Evolutionary conservation across 2,329 filamentous ascomycete genomes (phyloP), one percentile per base, ranked within the genome.

Genomic region (Monilinia fructicola): DNA sequence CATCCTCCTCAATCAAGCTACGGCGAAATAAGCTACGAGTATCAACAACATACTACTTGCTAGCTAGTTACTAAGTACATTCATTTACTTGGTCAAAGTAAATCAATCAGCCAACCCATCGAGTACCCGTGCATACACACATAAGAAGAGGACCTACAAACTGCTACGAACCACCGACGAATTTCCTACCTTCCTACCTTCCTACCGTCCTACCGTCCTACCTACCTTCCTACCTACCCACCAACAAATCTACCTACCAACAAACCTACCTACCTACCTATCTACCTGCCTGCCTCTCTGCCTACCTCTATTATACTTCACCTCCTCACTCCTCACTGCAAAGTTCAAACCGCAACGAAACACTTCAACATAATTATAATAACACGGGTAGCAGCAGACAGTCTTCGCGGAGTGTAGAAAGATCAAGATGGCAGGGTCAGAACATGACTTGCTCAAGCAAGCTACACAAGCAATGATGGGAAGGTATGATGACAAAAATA

Each of bases 381-480:
- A 52, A 40, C 60, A 52, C 5, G 18, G 42, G 56, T 35, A 46
- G 23, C 21, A 21, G 16, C 14, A 21, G 4, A 26, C 5, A 65
- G 23, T 65, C 63, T 52, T 38, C 44, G 63, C 54, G 53, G 64
- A 60, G 14, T 59, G 48, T 55, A 46, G 40, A 23, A 53, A 31
- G 54, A 44, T 3, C 7, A 60, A 16, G 44, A 76, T 75, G 74
- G 69, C 74, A 59, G 73, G 72, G 40, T 70, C 70, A 62, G 74
- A 76, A 68, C 71, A 71, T 64, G 75, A 77, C 71, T 71, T 77
- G 69, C 71, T 77, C 44, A 76, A 73, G 71, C 74, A 75, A 71
- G 75, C 75, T 67, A 76, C 75, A 67, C 75, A 76, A 68, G 69
- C 73, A 62, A 74, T 77, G 73, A 76, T 76, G 73, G 70, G 71